phyloP scores from a whole-genome alignment of 1,284 basidiomycete genomes.

The Cryptococcus sp. region DNA sequence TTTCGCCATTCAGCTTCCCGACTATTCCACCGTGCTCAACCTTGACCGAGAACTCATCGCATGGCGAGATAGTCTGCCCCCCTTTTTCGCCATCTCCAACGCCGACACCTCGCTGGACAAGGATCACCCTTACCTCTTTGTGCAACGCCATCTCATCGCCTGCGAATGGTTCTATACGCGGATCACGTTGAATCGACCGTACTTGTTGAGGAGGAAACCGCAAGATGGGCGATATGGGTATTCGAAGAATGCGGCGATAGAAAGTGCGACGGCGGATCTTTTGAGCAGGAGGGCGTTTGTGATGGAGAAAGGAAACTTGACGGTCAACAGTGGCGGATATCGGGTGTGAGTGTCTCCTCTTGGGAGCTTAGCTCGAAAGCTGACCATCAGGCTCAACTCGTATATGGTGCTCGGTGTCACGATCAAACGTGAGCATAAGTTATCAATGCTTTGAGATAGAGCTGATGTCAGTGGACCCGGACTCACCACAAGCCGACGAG shows the following conservation, averaged over 20 bases:
- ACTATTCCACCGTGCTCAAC: slow-evolving; percentile 46
- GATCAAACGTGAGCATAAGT: slow-evolving; percentile 46
- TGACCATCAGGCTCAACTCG: slow-evolving; percentile 40
- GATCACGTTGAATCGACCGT: slow-evolving; percentile 46
- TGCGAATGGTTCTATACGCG: slow-evolving; percentile 46
- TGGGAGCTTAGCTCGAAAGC: neutral
- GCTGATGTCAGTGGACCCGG: slow-evolving; percentile 40
- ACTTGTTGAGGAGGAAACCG: slow-evolving; percentile 45
- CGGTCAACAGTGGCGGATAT: slow-evolving; percentile 46
- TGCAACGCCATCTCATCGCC: slow-evolving; percentile 44
- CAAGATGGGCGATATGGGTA: slow-evolving; percentile 46
- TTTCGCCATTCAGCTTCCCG: slow-evolving; percentile 48
- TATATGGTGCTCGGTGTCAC: slow-evolving; percentile 48
- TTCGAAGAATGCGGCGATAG: slow-evolving; percentile 47
- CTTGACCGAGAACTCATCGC: slow-evolving; percentile 48
- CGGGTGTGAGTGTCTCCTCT: slow-evolving; percentile 42
- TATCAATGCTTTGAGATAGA: too few species aligned
- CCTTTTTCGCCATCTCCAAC: slow-evolving; percentile 42
- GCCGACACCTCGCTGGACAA: slow-evolving; percentile 41
- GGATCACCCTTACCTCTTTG: slow-evolving; percentile 43
- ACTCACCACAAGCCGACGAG: slow-evolving; percentile 47
- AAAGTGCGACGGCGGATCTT: slow-evolving; percentile 47
- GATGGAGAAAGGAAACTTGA: slow-evolving; percentile 46
- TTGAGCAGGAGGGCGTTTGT: slow-evolving; percentile 45
- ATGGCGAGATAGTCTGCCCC: slow-evolving; percentile 43